These are phyloP conservation scores for Tulasnella sp. DNA, from an alignment of 768 basidiomycete genomes.

Conservation along the genomic window DNA sequence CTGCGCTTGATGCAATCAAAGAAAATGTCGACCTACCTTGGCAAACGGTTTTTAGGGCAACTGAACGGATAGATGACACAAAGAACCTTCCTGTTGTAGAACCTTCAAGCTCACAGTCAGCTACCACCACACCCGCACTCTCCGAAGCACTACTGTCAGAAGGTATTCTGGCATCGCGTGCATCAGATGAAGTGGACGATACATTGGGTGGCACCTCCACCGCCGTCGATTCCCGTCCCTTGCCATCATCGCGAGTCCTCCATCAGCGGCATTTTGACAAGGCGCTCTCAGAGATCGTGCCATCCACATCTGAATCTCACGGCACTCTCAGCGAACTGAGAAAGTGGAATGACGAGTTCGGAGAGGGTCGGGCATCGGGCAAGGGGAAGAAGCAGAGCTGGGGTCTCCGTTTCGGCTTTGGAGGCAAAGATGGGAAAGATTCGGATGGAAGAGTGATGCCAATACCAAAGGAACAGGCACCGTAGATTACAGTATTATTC, in stretches of 20 bases:
- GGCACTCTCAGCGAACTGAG: constrained; percentile 65
- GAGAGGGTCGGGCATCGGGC: constrained; percentile 66
- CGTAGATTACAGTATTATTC: constrained; percentile 4
- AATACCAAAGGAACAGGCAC: background rate
- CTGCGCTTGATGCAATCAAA: constrained; percentile 85
- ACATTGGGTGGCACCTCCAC: background rate
- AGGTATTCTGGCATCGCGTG: background rate
- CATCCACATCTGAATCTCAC: constrained; percentile 74
- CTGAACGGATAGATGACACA: no score
- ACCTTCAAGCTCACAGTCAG: background rate
- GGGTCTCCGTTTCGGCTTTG: constrained; percentile 80
- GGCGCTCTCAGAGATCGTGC: constrained; percentile 81
- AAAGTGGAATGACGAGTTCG: constrained; percentile 91
- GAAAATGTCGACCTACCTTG: constrained; percentile 75
- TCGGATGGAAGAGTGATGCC: constrained; percentile 29
- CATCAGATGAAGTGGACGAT: constrained; percentile 5
- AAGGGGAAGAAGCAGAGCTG: constrained; percentile 68
- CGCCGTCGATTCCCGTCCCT: background rate
- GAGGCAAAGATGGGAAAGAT: constrained; percentile 33
- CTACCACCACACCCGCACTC: background rate
- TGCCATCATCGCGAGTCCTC: constrained; percentile 33
- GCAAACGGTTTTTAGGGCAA: constrained; percentile 27
- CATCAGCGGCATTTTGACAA: constrained; percentile 60
- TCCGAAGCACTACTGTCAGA: no score
- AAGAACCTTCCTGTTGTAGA: no score